These are phyloP conservation scores for Basidiobolus meristosporus DNA, from an alignment of 371 early-diverging fungal genomes.

Conservation along the genomic window DNA sequence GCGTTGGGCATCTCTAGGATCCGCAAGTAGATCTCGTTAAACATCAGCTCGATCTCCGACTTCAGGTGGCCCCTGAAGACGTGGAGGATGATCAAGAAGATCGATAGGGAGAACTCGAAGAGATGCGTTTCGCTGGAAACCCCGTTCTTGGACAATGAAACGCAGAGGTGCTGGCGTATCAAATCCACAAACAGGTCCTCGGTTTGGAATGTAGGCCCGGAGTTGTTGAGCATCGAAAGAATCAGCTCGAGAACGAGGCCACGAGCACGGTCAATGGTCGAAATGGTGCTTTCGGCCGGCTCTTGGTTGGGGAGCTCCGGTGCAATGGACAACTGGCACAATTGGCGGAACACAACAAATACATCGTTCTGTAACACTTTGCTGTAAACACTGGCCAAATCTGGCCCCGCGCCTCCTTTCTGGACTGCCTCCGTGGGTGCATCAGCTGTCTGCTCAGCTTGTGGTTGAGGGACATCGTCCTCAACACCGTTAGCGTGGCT, in stretches of 20 bases:
- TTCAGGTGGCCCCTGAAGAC: conserved; percentile 51
- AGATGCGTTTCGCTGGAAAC: conserved; percentile 46
- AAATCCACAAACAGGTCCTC: conserved; percentile 23
- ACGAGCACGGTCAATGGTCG: conserved; percentile 29
- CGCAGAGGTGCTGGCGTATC: conserved; percentile 40
- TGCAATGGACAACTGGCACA: background rate
- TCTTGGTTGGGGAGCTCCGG: conserved; percentile 39
- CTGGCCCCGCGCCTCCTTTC: too few relatives aligned
- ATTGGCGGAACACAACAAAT: too few relatives aligned
- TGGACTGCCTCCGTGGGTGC: too few relatives aligned
- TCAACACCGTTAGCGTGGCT: too few relatives aligned
- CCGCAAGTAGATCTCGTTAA: conserved; percentile 49
- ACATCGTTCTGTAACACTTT: too few relatives aligned
- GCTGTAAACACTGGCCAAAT: too few relatives aligned
- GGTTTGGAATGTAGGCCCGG: conserved; percentile 9
- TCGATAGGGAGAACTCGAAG: conserved; percentile 62
- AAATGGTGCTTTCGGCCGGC: conserved; percentile 32
- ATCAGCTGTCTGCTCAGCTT: too few relatives aligned
- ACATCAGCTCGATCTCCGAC: conserved; percentile 52
- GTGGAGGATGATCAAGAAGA: conserved; percentile 54
- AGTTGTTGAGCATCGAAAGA: conserved; percentile 8
- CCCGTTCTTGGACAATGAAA: conserved; percentile 37
- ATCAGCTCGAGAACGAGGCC: conserved; percentile 25
- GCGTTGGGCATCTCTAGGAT: conserved; percentile 42
- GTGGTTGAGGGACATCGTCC: too few relatives aligned